Conservation (phyloP, 768 basidiomycete genomes). For the Collybia nuda region DNA sequence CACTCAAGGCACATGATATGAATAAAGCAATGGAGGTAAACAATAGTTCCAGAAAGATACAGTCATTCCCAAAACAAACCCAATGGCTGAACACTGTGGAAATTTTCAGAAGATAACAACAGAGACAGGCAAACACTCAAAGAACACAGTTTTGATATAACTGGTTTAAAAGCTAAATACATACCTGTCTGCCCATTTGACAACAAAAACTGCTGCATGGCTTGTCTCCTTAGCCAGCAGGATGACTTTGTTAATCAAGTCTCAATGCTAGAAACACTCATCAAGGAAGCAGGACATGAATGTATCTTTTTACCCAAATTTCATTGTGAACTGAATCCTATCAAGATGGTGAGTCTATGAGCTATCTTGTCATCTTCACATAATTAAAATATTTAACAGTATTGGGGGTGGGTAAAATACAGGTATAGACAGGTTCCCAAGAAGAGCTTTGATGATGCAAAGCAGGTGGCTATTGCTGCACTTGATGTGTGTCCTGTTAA, state of each 20-base stretch:
- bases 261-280: slow-evolving; percentile 30
- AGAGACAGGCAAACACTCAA: slow-evolving; percentile 34
- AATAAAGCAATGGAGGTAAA: slow-evolving; percentile 39
- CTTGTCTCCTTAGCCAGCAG: slow-evolving; percentile 33
- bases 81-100: slow-evolving; percentile 34
- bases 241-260: slow-evolving; percentile 37
- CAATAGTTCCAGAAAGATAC: slow-evolving; percentile 32
- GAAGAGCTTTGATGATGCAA: neutral
- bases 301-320: slow-evolving; percentile 44
- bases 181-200: slow-evolving; percentile 33
- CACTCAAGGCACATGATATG: slow-evolving; percentile 41
- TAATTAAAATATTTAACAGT: neutral
- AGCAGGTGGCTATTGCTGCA: slow-evolving; percentile 1
- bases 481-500: neutral
- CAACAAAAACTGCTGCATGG: slow-evolving; percentile 32
- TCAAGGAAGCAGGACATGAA: slow-evolving; percentile 29
- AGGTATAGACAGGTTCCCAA: slow-evolving; percentile 1
- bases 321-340: slow-evolving; percentile 47
- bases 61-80: slow-evolving; percentile 38
- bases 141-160: slow-evolving; percentile 40
- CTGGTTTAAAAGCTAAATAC: slow-evolving; percentile 31
- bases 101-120: slow-evolving; percentile 23
- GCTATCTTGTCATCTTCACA: neutral
- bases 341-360: slow-evolving; percentile 40
- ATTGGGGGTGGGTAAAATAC: slow-evolving; percentile 5